Percentiles rank a stretch among this genome's conserved stretches.
Conservation (phyloP, 345 rosid species). For the Pistacia atlantica region DNA sequence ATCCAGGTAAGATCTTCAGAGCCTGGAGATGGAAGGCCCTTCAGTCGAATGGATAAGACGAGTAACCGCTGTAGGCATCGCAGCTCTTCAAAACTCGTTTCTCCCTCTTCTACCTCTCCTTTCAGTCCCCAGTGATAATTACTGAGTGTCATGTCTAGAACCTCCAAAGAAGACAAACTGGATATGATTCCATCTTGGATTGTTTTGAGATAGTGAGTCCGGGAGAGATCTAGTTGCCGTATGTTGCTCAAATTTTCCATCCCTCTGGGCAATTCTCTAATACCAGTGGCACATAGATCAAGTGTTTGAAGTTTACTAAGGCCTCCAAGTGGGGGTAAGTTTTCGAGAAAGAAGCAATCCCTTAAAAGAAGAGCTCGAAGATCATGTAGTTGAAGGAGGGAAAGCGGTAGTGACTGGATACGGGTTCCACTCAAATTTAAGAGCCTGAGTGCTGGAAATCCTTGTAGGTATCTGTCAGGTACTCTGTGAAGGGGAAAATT, state of each 20-base stretch:
- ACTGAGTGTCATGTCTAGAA: constrained; percentile 47
- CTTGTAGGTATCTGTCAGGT: constrained; percentile 29
- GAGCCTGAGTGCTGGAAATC: constrained; percentile 33
- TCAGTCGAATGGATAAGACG: constrained; percentile 27
- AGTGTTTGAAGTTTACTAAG: constrained; percentile 40
- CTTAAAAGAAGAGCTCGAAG: constrained; percentile 40
- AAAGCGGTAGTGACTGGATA: constrained; percentile 32
- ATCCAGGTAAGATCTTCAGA: constrained; percentile 28
- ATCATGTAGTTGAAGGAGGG: constrained; percentile 29
- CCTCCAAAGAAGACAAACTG: constrained; percentile 36
- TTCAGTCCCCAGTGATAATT: constrained; percentile 35
- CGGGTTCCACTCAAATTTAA: constrained; percentile 39
- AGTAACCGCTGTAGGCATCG: constrained; percentile 21
- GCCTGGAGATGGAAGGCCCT: constrained; percentile 28
- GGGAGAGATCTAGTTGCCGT: constrained; percentile 36
- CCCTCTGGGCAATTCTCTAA: constrained; percentile 35
- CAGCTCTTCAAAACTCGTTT: constrained; percentile 34
- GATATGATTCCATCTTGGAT: constrained; percentile 33
- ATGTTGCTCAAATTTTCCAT: constrained; percentile 33
- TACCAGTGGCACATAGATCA: constrained; percentile 42
- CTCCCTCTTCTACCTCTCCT: constrained; percentile 27
- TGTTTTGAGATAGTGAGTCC: constrained; percentile 38
- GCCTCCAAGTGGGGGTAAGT: constrained; percentile 34
- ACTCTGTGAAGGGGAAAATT: constrained; percentile 30
- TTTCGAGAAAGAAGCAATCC: constrained; percentile 34